Evolutionary conservation across 805 yeast species (phyloP).

Genomic region (Candida ponderosae): DNA sequence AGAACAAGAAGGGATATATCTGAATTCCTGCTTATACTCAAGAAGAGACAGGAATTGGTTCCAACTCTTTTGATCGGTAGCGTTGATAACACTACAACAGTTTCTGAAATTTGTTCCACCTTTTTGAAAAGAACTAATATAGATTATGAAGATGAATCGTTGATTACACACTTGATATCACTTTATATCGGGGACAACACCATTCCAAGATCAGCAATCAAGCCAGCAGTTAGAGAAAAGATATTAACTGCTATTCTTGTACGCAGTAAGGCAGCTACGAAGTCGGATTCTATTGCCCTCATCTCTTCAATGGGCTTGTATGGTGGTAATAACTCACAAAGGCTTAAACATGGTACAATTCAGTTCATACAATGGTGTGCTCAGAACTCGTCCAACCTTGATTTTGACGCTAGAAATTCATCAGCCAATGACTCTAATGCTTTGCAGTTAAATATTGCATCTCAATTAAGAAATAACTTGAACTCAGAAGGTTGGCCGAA

Average conservation of each 20-base stretch:
- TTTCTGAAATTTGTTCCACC: slow-evolving; percentile 48
- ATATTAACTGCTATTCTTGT: slow-evolving; percentile 38
- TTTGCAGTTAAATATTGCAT: slow-evolving; percentile 37
- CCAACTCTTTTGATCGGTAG: slow-evolving; percentile 56
- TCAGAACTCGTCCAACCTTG: slow-evolving; percentile 15
- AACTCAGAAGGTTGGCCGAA: slow-evolving; percentile 57
- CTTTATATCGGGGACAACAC: slow-evolving; percentile 44
- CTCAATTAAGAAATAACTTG: slow-evolving; percentile 44
- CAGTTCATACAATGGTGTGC: slow-evolving; percentile 60
- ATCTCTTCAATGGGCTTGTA: slow-evolving; percentile 52
- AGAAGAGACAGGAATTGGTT: slow-evolving; percentile 26
- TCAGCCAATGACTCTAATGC: slow-evolving; percentile 10
- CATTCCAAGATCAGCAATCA: slow-evolving; percentile 42
- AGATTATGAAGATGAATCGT: slow-evolving; percentile 40
- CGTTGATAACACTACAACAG: slow-evolving; percentile 46
- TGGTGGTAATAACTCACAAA: slow-evolving; percentile 27
- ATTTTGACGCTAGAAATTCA: slow-evolving; percentile 1
- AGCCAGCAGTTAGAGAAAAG: slow-evolving; percentile 44
- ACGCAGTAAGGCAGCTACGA: slow-evolving; percentile 46
- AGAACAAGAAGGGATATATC: slow-evolving; percentile 32
- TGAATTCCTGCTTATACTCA: slow-evolving; percentile 27
- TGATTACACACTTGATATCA: slow-evolving; percentile 35
- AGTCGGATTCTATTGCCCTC: slow-evolving; percentile 30
- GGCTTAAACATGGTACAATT: slow-evolving; percentile 49
- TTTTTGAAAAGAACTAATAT: slow-evolving; percentile 39